These are phyloP conservation scores for Pseudopithomyces maydicus DNA, from an alignment of 2,329 filamentous ascomycete genomes.

Conservation along the genomic window DNA sequence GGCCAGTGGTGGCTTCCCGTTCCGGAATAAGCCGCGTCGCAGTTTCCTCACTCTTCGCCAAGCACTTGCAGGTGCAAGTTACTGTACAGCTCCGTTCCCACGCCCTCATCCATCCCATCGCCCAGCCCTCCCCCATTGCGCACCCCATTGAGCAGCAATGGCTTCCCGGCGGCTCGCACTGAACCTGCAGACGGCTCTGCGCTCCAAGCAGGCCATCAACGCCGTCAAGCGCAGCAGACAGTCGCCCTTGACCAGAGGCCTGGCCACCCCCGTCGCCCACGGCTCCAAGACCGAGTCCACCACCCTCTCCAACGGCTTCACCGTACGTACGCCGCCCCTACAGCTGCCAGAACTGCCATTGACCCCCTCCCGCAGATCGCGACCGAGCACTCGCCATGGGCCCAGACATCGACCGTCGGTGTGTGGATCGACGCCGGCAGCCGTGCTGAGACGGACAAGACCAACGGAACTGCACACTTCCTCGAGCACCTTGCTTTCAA, in stretches of 20 bases:
- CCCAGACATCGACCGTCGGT: conserved; percentile 96
- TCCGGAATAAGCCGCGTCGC: conserved; percentile 13
- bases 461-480: conserved; percentile 99
- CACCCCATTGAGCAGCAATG: conserved; percentile 62
- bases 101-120: conserved; percentile 33
- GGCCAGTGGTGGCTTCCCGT: conserved; percentile 1
- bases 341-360: conserved; percentile 32
- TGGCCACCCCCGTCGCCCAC: conserved; percentile 79
- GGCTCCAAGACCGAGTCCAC: conserved; percentile 91
- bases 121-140: conserved; percentile 20
- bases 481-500: conserved; percentile 99
- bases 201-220: conserved; percentile 83
- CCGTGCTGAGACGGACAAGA: conserved; percentile 96
- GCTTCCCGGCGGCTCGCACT: conserved; percentile 96
- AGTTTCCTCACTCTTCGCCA: conserved; percentile 30
- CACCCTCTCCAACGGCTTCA: conserved; percentile 96
- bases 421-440: conserved; percentile 99
- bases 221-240: conserved; percentile 58
- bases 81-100: conserved; percentile 13
- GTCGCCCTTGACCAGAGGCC: conserved; percentile 78
- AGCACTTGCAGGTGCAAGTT: conserved; percentile 18
- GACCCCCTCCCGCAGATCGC: conserved; percentile 71
- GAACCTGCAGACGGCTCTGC: conserved; percentile 88
- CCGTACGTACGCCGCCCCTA: conserved; percentile 61
- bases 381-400: conserved; percentile 96